These are phyloP conservation scores for Kockovaella imperatae DNA, from an alignment of 768 basidiomycete species.

Conservation along the genomic window DNA sequence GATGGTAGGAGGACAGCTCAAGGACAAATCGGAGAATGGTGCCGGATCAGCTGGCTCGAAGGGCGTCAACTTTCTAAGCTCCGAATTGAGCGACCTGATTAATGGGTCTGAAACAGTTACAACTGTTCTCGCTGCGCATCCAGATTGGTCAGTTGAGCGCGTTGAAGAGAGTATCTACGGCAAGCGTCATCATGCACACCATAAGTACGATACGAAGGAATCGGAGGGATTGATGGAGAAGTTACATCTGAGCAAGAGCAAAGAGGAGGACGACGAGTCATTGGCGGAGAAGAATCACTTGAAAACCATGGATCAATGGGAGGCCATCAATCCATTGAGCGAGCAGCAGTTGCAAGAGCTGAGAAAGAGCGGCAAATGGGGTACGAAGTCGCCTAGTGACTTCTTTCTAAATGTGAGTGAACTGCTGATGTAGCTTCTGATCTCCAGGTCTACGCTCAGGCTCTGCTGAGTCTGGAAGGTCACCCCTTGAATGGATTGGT, in stretches of 20 bases:
- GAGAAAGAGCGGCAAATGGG: conserved; percentile 15
- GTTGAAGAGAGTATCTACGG: conserved; percentile 13
- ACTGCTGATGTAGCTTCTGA: background rate
- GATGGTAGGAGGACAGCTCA: too few relatives aligned
- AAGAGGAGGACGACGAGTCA: conserved; percentile 1
- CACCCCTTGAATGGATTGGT: conserved; percentile 19
- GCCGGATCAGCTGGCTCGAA: too few relatives aligned
- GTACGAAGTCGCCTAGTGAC: conserved; percentile 8
- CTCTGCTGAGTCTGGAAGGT: conserved; percentile 12
- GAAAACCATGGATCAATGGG: conserved; percentile 11
- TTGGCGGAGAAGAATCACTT: background rate
- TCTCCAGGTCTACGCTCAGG: conserved; percentile 16
- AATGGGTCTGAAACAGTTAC: too few relatives aligned
- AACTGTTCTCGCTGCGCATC: too few relatives aligned
- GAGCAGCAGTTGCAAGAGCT: conserved; percentile 11
- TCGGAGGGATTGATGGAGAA: conserved; percentile 24
- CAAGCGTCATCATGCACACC: conserved; percentile 9
- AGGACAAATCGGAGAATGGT: too few relatives aligned
- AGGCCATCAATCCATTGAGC: conserved; percentile 8
- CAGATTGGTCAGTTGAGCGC: too few relatives aligned
- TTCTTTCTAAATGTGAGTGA: conserved; percentile 15
- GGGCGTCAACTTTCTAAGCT: too few relatives aligned
- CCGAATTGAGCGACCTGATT: too few relatives aligned
- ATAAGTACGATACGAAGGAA: conserved; percentile 4
- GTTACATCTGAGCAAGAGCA: conserved; percentile 12